Base-by-base conservation (phyloP, 495 filamentous ascomycete genomes). In the Lasiosphaeria ovina region DNA sequence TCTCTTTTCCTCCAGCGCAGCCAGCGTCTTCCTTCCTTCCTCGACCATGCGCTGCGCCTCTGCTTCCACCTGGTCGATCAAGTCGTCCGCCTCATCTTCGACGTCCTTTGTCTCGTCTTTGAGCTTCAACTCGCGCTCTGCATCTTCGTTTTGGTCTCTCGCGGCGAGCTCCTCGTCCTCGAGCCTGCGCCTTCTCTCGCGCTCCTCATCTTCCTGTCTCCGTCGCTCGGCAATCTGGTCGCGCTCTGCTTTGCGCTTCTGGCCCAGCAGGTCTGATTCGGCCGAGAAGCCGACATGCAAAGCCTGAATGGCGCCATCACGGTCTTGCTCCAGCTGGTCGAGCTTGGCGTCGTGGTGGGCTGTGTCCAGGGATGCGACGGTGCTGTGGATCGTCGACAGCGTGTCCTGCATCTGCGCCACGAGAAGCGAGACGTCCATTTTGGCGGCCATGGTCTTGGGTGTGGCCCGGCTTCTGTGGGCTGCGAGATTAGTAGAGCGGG, bases 331-430 rank as follows among this genome's bases (percentile, higher is more conserved):
- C 3, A 77, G 62, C 40, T 69, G 63, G 36, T 70, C 68, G n/a
- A 74, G 69, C 31, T 63, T 65, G 0, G 61, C 54, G 33, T 72
- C 61, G 38, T 76, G 70, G 6, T 63, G 40, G 9, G 60, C 47
- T 7, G 67, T 61, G n/a, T 68, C 60, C 24, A 76, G 60, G 4
- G 56, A 51, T 3, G 59, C 64, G 24, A 77, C 45, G 7, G 74
- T 71, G 24, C 4, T 48, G 48, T 69, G 66, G 48, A 77, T 74
- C 3, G 66, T 54, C 0, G 70, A 67, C 12, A 77, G 61, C 9
- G 66, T 76, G 32, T 73, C 66, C 47, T 75, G 72, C 70, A 77
- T 69, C 57, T 75, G 62, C 38, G 65, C 31, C 17, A 77, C 63
- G 14, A 77, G 67, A 31, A 48, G 54, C 11, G 68, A 62, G 58